Evolutionary conservation across 2,329 filamentous ascomycete species (phyloP), one percentile per base, ranked within the genome.

Genomic region (Chaetomiaceae sp.): DNA sequence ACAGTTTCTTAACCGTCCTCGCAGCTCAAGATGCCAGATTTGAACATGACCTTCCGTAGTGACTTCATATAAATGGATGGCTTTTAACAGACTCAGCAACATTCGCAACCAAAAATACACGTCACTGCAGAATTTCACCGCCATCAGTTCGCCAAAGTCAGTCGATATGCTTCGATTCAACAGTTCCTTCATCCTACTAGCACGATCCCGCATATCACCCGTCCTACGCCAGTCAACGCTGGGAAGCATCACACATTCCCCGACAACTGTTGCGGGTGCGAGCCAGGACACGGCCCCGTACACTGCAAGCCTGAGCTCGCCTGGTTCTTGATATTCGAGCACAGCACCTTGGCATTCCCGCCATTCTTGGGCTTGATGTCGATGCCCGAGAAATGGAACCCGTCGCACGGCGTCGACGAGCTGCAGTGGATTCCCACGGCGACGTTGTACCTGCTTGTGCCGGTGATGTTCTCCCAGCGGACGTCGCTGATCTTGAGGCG

Each of bases 381-480:
- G 25, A 78, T 69, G 50, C 71, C 65, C 51, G 73, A 69, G 59
- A 78, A 77, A 34, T 65, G 67, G 40, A 78, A 66, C 4, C 69
- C 69, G 16, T 69, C 70, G 58, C 75, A 78, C 14, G 75, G 75
- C 32, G 67, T 68, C 2, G 64, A 58, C 10, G 67, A 62, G 11
- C 67, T 68, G 62, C 73, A 75, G 62, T 77, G 73, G 40, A 77
- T 74, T 4, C 70, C 74, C 6, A 69, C 69, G 2, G 71, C 75
- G 20, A 77, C 69, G 58, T 78, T 77, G 57, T 76, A 77, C 29
- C 71, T 64, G 53, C 69, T 72, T 2, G 75, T 78, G 5, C 75
- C 75, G 1, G 71, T 74, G 47, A 78, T 70, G 58, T 78, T 79
- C 52, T 74, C 68, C 73, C 74, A 77, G 34, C 67, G 72, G 21